Conservation (phyloP, 106 monocot genomes). For the Cymbidium sinense region DNA sequence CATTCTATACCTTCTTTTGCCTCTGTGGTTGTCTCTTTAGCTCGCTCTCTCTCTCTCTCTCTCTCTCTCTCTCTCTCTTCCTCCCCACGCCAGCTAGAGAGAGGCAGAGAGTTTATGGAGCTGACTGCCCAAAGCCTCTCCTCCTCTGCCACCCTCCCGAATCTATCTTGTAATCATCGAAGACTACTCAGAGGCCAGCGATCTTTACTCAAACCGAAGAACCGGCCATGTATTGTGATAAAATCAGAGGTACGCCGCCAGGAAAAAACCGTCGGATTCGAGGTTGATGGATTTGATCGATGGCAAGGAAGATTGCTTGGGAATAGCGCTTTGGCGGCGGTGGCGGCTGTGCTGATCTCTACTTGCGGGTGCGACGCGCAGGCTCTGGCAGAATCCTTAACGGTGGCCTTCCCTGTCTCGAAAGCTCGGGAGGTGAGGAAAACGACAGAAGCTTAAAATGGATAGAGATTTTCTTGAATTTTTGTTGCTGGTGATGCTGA, state of each 20-base stretch:
- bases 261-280: slow-evolving; percentile 3
- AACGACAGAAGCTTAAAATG: neutral
- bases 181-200: neutral
- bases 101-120: slow-evolving; percentile 5
- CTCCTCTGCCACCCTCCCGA: slow-evolving; percentile 7
- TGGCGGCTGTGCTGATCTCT: slow-evolving; percentile 26
- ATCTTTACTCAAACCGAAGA: neutral
- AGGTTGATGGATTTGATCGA: slow-evolving; percentile 6
- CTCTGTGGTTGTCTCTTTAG: neutral
- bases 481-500: neutral
- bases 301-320: neutral
- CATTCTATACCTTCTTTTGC: neutral
- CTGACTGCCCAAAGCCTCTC: slow-evolving; percentile 10
- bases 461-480: neutral
- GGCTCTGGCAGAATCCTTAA: slow-evolving; percentile 75
- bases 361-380: slow-evolving; percentile 31
- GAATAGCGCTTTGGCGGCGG: slow-evolving; percentile 21
- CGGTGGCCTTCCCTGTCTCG: slow-evolving; percentile 88
- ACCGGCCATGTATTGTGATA: neutral
- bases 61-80: neutral
- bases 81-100: neutral
- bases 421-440: slow-evolving; percentile 56
- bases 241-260: neutral
- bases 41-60: neutral
- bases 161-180: neutral